Evolutionary conservation across 2,329 filamentous ascomycete genomes (phyloP).

Genomic region (Colletotrichum sublineola): DNA sequence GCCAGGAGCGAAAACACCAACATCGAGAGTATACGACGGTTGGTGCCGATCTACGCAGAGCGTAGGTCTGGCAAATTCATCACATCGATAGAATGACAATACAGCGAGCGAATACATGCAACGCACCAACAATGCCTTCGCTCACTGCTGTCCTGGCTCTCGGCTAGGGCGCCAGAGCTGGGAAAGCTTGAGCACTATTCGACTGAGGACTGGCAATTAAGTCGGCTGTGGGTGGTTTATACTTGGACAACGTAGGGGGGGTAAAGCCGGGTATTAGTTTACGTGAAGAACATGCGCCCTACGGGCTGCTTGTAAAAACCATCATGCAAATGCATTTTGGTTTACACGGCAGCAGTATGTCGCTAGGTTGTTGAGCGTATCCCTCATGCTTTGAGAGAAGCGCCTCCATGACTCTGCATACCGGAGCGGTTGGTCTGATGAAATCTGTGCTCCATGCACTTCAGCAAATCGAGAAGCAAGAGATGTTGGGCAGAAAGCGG

Average conservation of each 20-base stretch:
- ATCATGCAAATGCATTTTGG: not conserved
- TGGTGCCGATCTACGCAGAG: constrained; percentile 40
- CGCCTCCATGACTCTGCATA: not conserved
- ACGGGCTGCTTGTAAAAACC: too few species aligned
- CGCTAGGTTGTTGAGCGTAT: not conserved
- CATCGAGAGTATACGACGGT: constrained; percentile 26
- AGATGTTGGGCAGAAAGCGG: not conserved
- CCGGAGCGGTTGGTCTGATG: not conserved
- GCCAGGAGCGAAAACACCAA: constrained; percentile 44
- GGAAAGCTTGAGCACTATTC: not conserved
- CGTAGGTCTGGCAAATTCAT: constrained; percentile 38
- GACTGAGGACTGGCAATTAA: not conserved
- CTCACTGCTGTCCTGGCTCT: not conserved
- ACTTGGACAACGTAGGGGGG: not conserved
- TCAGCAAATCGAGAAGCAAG: not conserved
- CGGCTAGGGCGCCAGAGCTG: not conserved
- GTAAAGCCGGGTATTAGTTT: not conserved
- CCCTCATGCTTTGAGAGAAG: not conserved
- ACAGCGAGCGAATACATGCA: not conserved
- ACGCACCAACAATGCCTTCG: too few species aligned
- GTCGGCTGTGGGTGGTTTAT: not conserved
- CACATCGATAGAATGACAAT: not conserved
- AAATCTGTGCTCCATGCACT: not conserved
- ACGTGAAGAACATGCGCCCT: not conserved
- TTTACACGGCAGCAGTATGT: not conserved